Percentiles rank a stretch among this genome's conserved stretches.
Evolutionary conservation across 2,329 filamentous ascomycete genomes (phyloP).

Genomic region (Colletotrichum echinochloae): DNA sequence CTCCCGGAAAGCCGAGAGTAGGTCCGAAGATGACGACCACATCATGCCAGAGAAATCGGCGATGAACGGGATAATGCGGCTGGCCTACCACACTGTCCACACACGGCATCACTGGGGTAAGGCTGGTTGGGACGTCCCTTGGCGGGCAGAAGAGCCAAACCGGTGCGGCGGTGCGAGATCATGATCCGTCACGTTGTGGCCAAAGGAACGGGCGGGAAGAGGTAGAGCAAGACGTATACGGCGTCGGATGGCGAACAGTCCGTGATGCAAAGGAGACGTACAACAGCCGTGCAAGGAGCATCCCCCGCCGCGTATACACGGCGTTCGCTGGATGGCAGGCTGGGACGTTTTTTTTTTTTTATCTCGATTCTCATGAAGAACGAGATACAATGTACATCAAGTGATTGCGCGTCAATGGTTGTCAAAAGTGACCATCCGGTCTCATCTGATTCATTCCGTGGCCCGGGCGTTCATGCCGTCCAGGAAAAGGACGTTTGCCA

Average conservation of each 20-base stretch:
- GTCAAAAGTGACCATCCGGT: constrained; percentile 32
- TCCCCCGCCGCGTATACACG: background rate
- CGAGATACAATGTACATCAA: background rate
- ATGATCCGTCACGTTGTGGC: background rate
- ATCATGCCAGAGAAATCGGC: background rate
- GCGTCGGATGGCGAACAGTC: constrained; percentile 3
- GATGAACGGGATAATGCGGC: background rate
- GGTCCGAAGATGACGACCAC: background rate
- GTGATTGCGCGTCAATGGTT: constrained; percentile 32
- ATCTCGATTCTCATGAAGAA: background rate
- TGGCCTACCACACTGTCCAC: background rate
- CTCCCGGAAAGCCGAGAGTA: constrained; percentile 3
- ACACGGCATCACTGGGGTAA: background rate
- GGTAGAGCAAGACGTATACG: background rate
- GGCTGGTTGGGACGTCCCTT: background rate
- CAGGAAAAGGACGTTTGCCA: background rate
- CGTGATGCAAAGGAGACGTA: background rate
- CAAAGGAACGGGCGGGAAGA: background rate
- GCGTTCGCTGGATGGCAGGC: background rate
- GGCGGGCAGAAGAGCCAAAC: background rate
- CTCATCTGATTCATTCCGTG: constrained; percentile 33
- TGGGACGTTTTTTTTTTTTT: no score
- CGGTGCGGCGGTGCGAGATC: background rate
- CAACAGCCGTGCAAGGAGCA: background rate
- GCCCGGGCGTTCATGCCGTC: constrained; percentile 23